Percentiles rank a stretch among this genome's conserved stretches.
Evolutionary conservation across 805 yeast genomes (phyloP).

Genomic region (Sungouiella blattae): DNA sequence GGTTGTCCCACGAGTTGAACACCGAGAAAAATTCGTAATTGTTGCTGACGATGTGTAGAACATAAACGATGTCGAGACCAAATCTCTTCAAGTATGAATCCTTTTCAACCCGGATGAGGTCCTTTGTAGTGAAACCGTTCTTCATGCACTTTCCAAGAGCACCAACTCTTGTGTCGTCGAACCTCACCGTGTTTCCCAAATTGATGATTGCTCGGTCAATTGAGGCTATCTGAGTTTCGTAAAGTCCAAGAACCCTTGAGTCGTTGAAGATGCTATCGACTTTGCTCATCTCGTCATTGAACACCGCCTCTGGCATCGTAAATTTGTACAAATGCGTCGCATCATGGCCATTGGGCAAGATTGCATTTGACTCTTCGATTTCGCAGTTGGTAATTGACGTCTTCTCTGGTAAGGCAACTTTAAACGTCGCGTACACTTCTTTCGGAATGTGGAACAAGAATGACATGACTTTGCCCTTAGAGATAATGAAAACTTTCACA

Average conservation of each 20-base stretch:
- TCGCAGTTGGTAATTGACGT: constrained; percentile 45
- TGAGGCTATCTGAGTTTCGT: constrained; percentile 68
- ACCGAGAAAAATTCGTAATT: constrained; percentile 73
- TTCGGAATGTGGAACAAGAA: constrained; percentile 74
- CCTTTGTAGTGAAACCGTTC: constrained; percentile 71
- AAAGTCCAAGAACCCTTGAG: constrained; percentile 61
- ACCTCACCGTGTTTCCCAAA: constrained; percentile 68
- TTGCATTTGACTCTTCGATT: constrained; percentile 55
- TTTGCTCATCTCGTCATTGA: constrained; percentile 50
- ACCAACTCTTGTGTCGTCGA: constrained; percentile 72
- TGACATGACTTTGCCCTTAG: constrained; percentile 70
- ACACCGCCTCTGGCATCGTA: constrained; percentile 65
- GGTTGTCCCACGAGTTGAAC: constrained; percentile 59
- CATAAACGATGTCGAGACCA: constrained; percentile 55
- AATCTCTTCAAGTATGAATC: constrained; percentile 54
- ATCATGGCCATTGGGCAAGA: constrained; percentile 67
- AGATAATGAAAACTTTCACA: constrained; percentile 64
- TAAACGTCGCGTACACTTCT: constrained; percentile 64
- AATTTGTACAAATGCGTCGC: constrained; percentile 54
- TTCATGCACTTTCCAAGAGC: constrained; percentile 82
- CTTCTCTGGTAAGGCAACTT: constrained; percentile 43
- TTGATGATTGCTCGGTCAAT: constrained; percentile 74
- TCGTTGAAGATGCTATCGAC: constrained; percentile 63
- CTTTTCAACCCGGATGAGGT: constrained; percentile 46
- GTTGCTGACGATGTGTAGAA: constrained; percentile 67